phyloP scores from a whole-genome alignment of 257 asterid genomes.

The Cynanchum wilfordii region DNA sequence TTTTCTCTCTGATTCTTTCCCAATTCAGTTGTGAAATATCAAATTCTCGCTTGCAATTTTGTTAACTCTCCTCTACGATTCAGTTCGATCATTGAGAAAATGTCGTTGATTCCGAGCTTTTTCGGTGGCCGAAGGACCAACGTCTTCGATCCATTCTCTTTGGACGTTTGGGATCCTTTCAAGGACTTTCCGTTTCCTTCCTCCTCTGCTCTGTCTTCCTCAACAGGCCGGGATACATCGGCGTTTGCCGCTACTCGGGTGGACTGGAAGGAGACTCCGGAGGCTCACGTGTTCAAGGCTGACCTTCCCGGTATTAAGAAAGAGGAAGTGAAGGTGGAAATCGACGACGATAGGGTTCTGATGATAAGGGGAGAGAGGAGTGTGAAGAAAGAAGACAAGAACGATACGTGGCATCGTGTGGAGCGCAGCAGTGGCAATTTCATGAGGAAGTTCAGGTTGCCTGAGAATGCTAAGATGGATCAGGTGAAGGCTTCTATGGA shows the following conservation, averaged over 20 bases:
- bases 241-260: slow-evolving; percentile 10
- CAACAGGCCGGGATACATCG: slow-evolving; percentile 1
- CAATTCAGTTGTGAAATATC: background rate
- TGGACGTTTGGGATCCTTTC: slow-evolving; percentile 17
- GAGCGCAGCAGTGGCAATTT: slow-evolving; percentile 23
- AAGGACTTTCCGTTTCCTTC: slow-evolving; percentile 9
- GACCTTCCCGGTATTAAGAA: slow-evolving; percentile 20
- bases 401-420: slow-evolving; percentile 19
- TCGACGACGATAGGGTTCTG: slow-evolving; percentile 1
- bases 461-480: slow-evolving; percentile 10
- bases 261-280: slow-evolving; percentile 24
- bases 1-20: background rate
- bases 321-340: slow-evolving; percentile 19
- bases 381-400: slow-evolving; percentile 23
- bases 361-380: slow-evolving; percentile 23
- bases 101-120: slow-evolving; percentile 18
- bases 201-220: background rate
- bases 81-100: background rate
- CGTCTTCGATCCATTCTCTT: slow-evolving; percentile 6
- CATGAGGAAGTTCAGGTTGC: slow-evolving; percentile 18
- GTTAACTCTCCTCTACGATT: background rate
- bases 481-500: slow-evolving; percentile 15
- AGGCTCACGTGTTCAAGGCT: slow-evolving; percentile 19
- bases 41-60: background rate
- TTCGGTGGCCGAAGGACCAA: slow-evolving; percentile 14